Conservation (phyloP, 257 asterid species). For the Forsythia suspensa region DNA sequence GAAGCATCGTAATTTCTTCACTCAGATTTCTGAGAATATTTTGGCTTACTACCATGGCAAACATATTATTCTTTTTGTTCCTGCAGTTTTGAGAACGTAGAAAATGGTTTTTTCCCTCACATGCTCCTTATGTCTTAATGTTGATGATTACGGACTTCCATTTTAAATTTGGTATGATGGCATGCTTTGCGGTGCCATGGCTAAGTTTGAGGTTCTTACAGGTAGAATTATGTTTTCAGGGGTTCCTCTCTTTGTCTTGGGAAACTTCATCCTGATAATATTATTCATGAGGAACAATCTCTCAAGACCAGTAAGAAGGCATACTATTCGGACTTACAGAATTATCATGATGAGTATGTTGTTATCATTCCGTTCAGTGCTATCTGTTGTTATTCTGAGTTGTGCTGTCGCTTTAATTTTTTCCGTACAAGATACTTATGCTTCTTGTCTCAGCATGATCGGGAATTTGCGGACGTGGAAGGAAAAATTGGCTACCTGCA, state of each 20-base stretch:
- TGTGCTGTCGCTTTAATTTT: conserved; percentile 16
- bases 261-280: conserved; percentile 77
- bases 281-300: conserved; percentile 53
- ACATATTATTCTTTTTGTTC: background rate
- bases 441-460: conserved; percentile 49
- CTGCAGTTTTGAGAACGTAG: background rate
- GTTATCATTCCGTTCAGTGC: background rate
- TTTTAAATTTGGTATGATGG: conserved; percentile 11
- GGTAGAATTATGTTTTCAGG: conserved; percentile 49
- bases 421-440: conserved; percentile 12
- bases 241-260: conserved; percentile 77
- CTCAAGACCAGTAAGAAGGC: conserved; percentile 60
- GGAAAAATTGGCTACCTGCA: conserved; percentile 35
- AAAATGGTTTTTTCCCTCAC: background rate
- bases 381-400: background rate
- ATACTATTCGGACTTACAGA: conserved; percentile 59
- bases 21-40: background rate
- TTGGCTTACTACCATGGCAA: background rate
- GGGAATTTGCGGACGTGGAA: conserved; percentile 42
- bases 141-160: conserved; percentile 13
- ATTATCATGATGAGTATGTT: conserved; percentile 74
- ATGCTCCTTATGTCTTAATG: conserved; percentile 2
- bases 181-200: conserved; percentile 2
- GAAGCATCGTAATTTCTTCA: background rate
- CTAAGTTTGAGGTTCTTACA: conserved; percentile 27